Base-by-base conservation (phyloP, 495 filamentous ascomycete species). In the Podospora australis region DNA sequence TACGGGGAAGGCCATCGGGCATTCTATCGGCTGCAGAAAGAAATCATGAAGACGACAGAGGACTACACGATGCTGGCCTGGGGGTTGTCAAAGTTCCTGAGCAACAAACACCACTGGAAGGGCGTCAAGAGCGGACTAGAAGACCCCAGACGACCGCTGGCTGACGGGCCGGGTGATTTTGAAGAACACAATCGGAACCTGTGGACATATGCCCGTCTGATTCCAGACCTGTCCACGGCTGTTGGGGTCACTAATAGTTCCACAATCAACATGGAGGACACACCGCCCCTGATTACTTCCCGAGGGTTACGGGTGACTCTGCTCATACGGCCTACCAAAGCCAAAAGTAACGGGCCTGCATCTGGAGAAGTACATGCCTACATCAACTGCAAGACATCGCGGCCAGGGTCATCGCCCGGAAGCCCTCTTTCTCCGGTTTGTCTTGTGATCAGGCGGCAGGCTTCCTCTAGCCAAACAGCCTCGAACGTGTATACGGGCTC, bases 21-120 rank as follows among this genome's bases (percentile, higher is more conserved):
- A 6, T 48, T 39, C 19, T 39, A 36, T 13, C 46, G 46, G 9
- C 46, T 48, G 2, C 46, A 38, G 30, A 38, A 48, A 40, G 34
- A 48, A 39, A 39, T 48, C 39, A 61, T 65, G 44, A 60, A 56
- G 26, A 56, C 54, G 13, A 55, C 56, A 1, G 48, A 63, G 28
- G 60, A 63, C 40, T 58, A 65, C 35, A 56, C 57, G 2, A 63
- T 67, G 46, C 52, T 65, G 0, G 57, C 62, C 16, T 60, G 57
- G 57, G 57, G 57, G 0, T 28, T 58, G 10, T 51, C 53, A 22
- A 56, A 48, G 34, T 48, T 48, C 25, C 44, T 56, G 8, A 56
- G 53, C 44, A 56, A 52, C 25, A 56, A 51, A 21, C 53, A 56
- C 40, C 45, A 56, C 34, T 56, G 53, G 53, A 51, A 48, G 14